Evolutionary conservation across 1,284 basidiomycete genomes (phyloP), one percentile per base, ranked within the genome.

Genomic region (Boletus sp.): DNA sequence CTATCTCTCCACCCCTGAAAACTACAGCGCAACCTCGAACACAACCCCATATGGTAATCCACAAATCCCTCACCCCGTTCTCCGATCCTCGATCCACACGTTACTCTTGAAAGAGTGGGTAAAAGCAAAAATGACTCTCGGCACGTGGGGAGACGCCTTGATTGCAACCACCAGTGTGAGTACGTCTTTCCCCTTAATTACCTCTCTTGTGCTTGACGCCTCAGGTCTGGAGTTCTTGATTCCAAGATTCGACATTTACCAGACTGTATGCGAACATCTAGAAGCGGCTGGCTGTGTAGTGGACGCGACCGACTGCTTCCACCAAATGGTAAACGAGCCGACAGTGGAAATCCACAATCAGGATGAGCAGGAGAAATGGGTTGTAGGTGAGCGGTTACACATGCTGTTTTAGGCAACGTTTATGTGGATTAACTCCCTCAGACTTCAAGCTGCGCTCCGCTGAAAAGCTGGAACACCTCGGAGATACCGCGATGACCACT

Each of bases 301-400:
- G 5, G 46, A 48, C 8, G 46, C 47, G 20, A 17, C 19, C 9
- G 25, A 51, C 7, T 46, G 49, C 20, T 30, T 50, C 9, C n/a
- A 6, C 10, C 26, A 37, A 27, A 22, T 42, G 48, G 6, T 16
- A 5, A 6, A 14, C 4, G 49, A 51, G 8, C 5, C 20, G 3
- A 16, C 13, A 8, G 22, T 12, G 10, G 16, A 37, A 8, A 13
- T 3, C 6, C 9, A n/a, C 3, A 5, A 7, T 2, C 5, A 22
- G 7, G 9, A 13, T 12, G 32, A 50, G 6, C 30, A 38, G 16
- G 19, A 4, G 8, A 8, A 33, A 40, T 54, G 52, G 47, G 22
- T 13, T 8, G 4, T 8, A 4, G 39, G 47, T 50, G 9, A 35
- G 41, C 3, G 9, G 8, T 9, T 2, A 5, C 7, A 13, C 8